Evolutionary conservation across 148 eudicot species (phyloP), one percentile per base, ranked within the genome.

Genomic region (Arctostaphylos glauca): DNA sequence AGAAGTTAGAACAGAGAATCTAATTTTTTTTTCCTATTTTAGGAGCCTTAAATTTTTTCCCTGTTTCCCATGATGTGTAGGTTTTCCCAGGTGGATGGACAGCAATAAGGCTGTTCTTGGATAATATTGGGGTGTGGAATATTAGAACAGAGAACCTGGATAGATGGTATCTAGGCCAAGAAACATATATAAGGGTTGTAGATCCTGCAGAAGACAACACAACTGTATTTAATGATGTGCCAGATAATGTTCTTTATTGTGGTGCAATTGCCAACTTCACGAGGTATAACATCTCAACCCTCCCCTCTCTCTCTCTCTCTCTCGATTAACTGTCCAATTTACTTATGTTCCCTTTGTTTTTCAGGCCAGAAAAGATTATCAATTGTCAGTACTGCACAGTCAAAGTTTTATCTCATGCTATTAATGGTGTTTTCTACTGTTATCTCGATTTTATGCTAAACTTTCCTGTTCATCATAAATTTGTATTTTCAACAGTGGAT

Each of bases 91-190:
- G 97, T 82, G 97, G 87, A 25, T 96, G 98, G 99, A 92, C 98
- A 18, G 97, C 98, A 8, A 89, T 94, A 14, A 81, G 84, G 55
- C 90, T 91, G 5, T 96, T 89, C 48, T 92, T 94, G 0, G 99
- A 96, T 88, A 96, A 96, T 66, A 97, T 89, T 74, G 99, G 99
- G 81, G 98, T 86, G 18, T 96, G 99, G 99, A 96, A 94, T 70
- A 90, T 96, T 49, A 87, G 99, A 87, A 79, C 94, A 25, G 97
- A 88, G 79, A 96, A 96, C 70, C 95, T 96, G 0, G 98, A 96
- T 82, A 87, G 94, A 85, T 96, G 97, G 99, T 96, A 96, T 81
- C 84, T 96, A 38, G 99, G 99, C 79, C 98, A 94, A 86, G 98
- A 96, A 84, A 96, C 99, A 13, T 96, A 94, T 81, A 88, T 96